Percentiles rank a stretch among this genome's conserved stretches.
Conservation (phyloP, 345 rosid species). For the Ailanthus altissimus region DNA sequence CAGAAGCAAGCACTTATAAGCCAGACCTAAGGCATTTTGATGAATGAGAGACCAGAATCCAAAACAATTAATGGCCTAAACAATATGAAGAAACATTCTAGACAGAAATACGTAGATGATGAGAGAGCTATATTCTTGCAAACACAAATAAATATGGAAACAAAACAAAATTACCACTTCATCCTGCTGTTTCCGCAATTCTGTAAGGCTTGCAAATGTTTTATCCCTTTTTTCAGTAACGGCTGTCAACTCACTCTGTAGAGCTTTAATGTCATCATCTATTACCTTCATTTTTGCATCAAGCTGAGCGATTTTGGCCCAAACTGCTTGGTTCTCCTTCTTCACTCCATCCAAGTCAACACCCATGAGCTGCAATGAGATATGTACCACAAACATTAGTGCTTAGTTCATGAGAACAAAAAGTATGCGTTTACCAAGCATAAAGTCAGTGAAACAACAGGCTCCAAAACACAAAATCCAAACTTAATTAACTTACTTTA, state of each 20-base stretch:
- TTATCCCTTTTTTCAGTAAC: conserved; percentile 64
- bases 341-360: conserved; percentile 84
- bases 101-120: background rate
- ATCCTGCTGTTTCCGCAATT: conserved; percentile 65
- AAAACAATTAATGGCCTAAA: background rate
- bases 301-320: conserved; percentile 56
- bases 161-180: conserved; percentile 56
- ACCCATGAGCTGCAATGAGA: conserved; percentile 68
- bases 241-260: conserved; percentile 55
- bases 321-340: conserved; percentile 77
- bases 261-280: conserved; percentile 54
- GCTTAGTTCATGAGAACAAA: background rate
- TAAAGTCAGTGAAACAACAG: conserved; percentile 2
- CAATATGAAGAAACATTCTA: background rate
- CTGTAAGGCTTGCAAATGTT: conserved; percentile 50
- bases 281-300: conserved; percentile 53
- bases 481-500: conserved; percentile 60
- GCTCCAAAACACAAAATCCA: background rate
- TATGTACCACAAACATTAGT: conserved; percentile 2
- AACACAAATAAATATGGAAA: background rate
- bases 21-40: background rate
- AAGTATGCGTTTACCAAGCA: background rate
- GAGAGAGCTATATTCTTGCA: background rate
- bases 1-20: no score
- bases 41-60: background rate